These are phyloP conservation scores for Aegilops umbellulata DNA, from an alignment of 176 grass and related monocot species.

Conservation along the genomic window DNA sequence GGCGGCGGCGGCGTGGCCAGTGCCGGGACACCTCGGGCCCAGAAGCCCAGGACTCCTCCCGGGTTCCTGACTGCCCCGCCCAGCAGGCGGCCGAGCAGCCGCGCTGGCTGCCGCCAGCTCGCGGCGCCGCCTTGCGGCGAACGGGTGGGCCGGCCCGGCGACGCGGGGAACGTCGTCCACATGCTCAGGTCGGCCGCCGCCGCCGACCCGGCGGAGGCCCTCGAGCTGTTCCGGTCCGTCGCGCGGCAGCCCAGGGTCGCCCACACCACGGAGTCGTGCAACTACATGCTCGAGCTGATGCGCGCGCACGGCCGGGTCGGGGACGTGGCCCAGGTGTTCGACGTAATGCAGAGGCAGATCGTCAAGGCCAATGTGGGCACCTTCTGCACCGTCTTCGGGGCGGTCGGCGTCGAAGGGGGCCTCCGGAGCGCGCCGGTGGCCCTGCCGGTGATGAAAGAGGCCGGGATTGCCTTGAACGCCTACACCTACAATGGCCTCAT, in stretches of 20 bases:
- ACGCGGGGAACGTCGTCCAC: conserved; percentile 48
- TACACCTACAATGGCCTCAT: conserved; percentile 86
- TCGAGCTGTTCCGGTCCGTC: conserved; percentile 61
- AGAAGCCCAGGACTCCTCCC: conserved; percentile 26
- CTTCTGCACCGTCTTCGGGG: conserved; percentile 66
- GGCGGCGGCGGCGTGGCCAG: background rate
- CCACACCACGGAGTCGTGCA: conserved; percentile 83
- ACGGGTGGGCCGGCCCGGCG: background rate
- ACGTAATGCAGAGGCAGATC: conserved; percentile 89
- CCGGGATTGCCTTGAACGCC: conserved; percentile 53
- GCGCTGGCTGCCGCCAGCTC: background rate
- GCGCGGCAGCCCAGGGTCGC: conserved; percentile 41
- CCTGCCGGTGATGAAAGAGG: conserved; percentile 58
- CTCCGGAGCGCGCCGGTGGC: conserved; percentile 65
- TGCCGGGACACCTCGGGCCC: conserved; percentile 5
- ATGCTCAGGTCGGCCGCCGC: conserved; percentile 52
- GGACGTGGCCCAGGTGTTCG: conserved; percentile 86
- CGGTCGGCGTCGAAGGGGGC: conserved; percentile 52
- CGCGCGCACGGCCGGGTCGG: conserved; percentile 46
- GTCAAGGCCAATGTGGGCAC: conserved; percentile 62
- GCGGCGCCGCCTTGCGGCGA: conserved; percentile 9
- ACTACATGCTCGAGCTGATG: conserved; percentile 96
- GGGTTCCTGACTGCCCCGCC: conserved; percentile 9
- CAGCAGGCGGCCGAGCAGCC: conserved; percentile 2
- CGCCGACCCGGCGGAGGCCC: conserved; percentile 40